phyloP scores from a whole-genome alignment of 805 yeast genomes.

The Hanseniaspora pseudoguilliermondii region DNA sequence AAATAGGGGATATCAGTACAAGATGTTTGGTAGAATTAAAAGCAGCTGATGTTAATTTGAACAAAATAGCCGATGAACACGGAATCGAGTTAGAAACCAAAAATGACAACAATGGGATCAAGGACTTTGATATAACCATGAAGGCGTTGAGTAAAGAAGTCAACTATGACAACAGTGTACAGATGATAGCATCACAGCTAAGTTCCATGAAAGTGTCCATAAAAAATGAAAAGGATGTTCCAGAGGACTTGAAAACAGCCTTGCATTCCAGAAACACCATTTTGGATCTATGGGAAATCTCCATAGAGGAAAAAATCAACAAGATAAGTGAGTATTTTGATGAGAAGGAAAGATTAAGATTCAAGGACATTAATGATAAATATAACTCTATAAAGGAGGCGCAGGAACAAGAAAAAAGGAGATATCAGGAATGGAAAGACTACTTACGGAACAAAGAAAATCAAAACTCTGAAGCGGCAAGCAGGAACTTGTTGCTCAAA shows the following conservation, averaged over 20 bases:
- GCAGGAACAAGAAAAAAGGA: background rate
- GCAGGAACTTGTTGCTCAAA: background rate
- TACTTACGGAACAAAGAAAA: background rate
- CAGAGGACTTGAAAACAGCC: background rate
- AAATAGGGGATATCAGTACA: background rate
- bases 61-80: background rate
- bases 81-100: background rate
- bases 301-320: background rate
- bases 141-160: background rate
- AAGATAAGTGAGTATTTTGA: background rate
- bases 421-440: background rate
- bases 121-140: background rate
- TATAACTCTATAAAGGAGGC: background rate
- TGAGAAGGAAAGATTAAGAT: background rate
- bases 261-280: background rate
- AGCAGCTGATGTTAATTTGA: background rate
- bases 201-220: background rate
- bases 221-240: background rate
- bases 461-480: background rate
- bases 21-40: background rate
- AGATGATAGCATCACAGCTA: background rate
- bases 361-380: background rate
- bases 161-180: background rate
- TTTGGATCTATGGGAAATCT: background rate
- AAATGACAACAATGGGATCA: too few species aligned